These are phyloP conservation scores for Coemansia sp. DNA, from an alignment of 192 early-diverging fungal genomes.

Conservation along the genomic window DNA sequence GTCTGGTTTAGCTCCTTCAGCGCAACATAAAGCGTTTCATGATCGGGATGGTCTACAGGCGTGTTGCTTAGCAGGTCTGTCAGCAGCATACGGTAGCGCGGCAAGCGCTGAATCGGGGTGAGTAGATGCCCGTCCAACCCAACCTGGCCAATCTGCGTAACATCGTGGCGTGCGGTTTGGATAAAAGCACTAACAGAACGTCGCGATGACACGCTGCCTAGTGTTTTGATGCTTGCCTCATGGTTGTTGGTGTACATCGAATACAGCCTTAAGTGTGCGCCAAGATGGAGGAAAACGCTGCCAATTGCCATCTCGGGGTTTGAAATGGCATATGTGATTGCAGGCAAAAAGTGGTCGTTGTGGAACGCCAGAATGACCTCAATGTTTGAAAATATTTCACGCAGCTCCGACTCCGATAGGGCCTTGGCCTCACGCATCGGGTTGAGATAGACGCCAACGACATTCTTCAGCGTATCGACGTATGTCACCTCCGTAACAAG, in stretches of 20 bases:
- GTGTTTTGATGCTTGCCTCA: constrained; percentile 67
- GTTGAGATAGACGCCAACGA: constrained; percentile 69
- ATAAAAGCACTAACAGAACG: constrained; percentile 41
- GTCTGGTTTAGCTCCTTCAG: constrained; percentile 67
- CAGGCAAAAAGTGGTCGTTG: constrained; percentile 69
- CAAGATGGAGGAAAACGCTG: constrained; percentile 72
- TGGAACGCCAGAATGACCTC: constrained; percentile 74
- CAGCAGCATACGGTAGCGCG: constrained; percentile 89
- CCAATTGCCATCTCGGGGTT: constrained; percentile 62
- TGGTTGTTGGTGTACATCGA: constrained; percentile 84
- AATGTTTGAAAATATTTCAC: constrained; percentile 83
- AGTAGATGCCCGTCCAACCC: constrained; percentile 83
- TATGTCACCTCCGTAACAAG: constrained; percentile 86
- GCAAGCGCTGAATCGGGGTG: constrained; percentile 92
- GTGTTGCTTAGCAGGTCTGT: constrained; percentile 83
- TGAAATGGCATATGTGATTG: constrained; percentile 38
- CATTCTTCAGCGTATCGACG: constrained; percentile 74
- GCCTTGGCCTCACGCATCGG: constrained; percentile 57
- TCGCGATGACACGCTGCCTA: constrained; percentile 56
- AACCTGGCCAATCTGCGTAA: constrained; percentile 74
- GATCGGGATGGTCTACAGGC: constrained; percentile 75
- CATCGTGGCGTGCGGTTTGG: constrained; percentile 48
- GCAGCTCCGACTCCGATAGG: constrained; percentile 62
- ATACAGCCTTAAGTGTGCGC: constrained; percentile 84
- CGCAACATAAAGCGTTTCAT: constrained; percentile 65